Evolutionary conservation across 2,329 filamentous ascomycete genomes (phyloP), one percentile per base, ranked within the genome.

Genomic region (Fusarium pininemorale): DNA sequence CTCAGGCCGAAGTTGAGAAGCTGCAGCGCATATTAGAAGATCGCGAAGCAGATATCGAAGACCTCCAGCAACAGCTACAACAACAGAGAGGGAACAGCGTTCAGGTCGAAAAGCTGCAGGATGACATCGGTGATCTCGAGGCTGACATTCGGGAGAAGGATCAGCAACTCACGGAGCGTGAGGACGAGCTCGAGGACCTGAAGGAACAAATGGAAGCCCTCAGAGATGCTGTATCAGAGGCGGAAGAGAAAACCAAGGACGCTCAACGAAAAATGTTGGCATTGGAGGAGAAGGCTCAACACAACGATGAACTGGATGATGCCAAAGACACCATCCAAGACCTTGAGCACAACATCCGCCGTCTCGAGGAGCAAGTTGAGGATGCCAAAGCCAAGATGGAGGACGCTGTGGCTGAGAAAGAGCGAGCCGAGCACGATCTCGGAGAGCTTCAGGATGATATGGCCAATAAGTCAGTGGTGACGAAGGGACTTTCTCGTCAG

Each of bases 71-170:
- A 24, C 87, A 90, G 73, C 80, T 94, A 22, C 86, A 91, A 55
- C 82, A 87, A 22, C 87, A 88, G 45, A 87, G 89, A 71, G 85
- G 86, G 63, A 87, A 87, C 66, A 85, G 87, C 47, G 89, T 89
- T 41, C 87, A 91, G 74, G 78, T 92, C 22, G 90, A 92, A 50
- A 91, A 92, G 72, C 82, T 96, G 6, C 90, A 90, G 56, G 92
- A 94, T 75, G 91, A 93, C 30, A 88, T 97, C 18, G 89, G 89
- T 41, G 93, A 97, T 76, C 85, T 96, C 11, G 93, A 97, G 81
- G 89, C 90, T 9, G 91, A 94, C 14, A 80, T 96, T 18, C 89
- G 93, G 47, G 92, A 94, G 71, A 96, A 94, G 79, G 92, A 96
- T 65, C 90, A 91, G 6, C 80, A 90, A 5, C 88, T 97, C 42